Percentiles rank a stretch among this genome's conserved stretches.
These are phyloP conservation scores for Otatea glauca DNA, from an alignment of 176 grass and related monocot genomes.

Conservation along the genomic window DNA sequence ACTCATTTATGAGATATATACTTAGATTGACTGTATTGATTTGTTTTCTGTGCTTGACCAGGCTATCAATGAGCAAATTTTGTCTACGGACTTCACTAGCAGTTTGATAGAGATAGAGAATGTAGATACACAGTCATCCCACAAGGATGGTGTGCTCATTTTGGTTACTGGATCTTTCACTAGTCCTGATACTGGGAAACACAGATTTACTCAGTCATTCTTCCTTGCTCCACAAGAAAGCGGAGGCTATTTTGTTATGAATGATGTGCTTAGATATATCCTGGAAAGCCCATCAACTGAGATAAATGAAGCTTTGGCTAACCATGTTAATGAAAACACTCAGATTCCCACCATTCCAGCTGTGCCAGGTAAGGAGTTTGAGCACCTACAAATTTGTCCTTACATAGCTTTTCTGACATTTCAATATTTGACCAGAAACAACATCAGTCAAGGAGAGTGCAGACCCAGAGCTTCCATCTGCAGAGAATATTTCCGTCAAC, in stretches of 20 bases:
- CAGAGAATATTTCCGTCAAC: neutral
- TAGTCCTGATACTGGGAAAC: slow-evolving; percentile 45
- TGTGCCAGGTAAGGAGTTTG: slow-evolving; percentile 47
- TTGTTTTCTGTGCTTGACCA: slow-evolving; percentile 46
- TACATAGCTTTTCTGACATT: slow-evolving; percentile 32
- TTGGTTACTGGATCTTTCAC: slow-evolving; percentile 74
- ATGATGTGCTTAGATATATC: slow-evolving; percentile 74
- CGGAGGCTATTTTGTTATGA: slow-evolving; percentile 80
- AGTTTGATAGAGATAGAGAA: slow-evolving; percentile 71
- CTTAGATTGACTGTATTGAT: neutral
- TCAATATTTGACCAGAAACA: slow-evolving; percentile 33
- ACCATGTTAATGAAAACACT: slow-evolving; percentile 40
- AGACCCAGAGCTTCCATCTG: slow-evolving; percentile 16
- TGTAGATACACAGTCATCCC: slow-evolving; percentile 61
- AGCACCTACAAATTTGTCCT: neutral
- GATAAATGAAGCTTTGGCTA: slow-evolving; percentile 28
- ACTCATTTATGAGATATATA: neutral
- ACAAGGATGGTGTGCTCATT: slow-evolving; percentile 68
- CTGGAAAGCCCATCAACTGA: slow-evolving; percentile 40
- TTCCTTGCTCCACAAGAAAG: slow-evolving; percentile 89
- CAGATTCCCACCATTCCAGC: slow-evolving; percentile 14
- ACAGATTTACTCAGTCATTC: slow-evolving; percentile 80
- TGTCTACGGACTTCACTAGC: slow-evolving; percentile 61
- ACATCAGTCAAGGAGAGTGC: slow-evolving; percentile 9
- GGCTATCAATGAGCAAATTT: slow-evolving; percentile 64